Base-by-base conservation (phyloP, 352 stramenopile species). In the Phytophthora vignae region DNA sequence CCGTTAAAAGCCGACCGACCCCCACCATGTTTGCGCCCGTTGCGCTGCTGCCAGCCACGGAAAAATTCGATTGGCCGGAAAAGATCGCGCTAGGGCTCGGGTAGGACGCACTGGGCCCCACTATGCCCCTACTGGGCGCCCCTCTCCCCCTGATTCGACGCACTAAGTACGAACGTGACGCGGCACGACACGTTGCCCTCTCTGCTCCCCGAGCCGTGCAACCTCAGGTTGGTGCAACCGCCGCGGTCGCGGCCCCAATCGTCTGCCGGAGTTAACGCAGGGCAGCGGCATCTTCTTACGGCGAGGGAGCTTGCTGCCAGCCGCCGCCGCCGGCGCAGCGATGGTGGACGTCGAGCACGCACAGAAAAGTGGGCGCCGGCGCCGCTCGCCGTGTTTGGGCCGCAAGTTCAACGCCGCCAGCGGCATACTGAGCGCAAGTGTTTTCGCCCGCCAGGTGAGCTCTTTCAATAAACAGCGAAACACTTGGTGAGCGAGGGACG, bases 41-140 rank as follows among this genome's bases (percentile, higher is more conserved):
- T 49, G 40, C 7, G 56, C 10, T 25, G 22, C 22, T 54, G 55
- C 55, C 21, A 69, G 58, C 58, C 58, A 77, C 17, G 54, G 38
- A 77, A 73, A 56, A 56, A 67, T 77, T 77, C 53, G 61, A 74
- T 77, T 67, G 55, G 66, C 63, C 40, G 69, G 65, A 59, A 74
- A 73, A 66, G 58, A 65, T 65, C 52, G 62, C 63, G 42, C 40
- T 46, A n/a, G 38, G 42, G 56, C 54, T 68, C 49, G 55, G 64
- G 50, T 54, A 57, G 49, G 55, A 17, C 25, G 40, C 8, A 6
- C 25, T 49, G 27, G 60, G 57, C 42, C 42, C 15, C 42, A 22
- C 15, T 19, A 19, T 22, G 15, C 42, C 36, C 69, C 63, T 71
- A 36, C 31, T 29, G 15, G 29, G 9, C 14, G 64, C 36, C 19